Evolutionary conservation across 2,329 filamentous ascomycete genomes (phyloP), one percentile per base, ranked within the genome.

Genomic region (Aspergillus piperis): DNA sequence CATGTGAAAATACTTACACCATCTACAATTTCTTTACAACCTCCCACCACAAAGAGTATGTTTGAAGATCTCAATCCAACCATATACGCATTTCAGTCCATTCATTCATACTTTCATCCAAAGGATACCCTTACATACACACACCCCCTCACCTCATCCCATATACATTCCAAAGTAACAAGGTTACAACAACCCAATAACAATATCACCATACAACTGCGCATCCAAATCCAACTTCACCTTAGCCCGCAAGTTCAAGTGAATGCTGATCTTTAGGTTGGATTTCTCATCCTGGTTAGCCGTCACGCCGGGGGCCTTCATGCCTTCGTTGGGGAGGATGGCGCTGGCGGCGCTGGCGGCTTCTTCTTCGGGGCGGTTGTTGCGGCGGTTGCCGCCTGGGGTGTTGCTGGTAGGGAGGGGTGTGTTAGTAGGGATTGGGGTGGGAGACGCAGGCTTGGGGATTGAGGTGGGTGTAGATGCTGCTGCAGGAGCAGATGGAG

Each of bases 221-320:
- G 68, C 68, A 55, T 70, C 66, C 39, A 70, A 57, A 2, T 70
- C 68, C 42, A 70, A 60, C 41, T 62, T 63, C 11, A 70, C 68
- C 58, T 69, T 68, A 13, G 66, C 68, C 23, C 66, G 64, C 8
- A 70, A 32, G 54, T 69, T 71, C 62, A 63, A 63, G 61, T 64
- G 70, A 57, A 65, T 66, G 62, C 62, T 64, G 55, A 68, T 66
- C 59, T 66, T 65, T 44, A 68, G 44, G 30, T 59, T 62, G 32
- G 61, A 57, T 48, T 67, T 62, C 36, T 64, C 63, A 1, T 65
- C 60, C 52, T 60, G 8, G 5, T 25, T 36, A 15, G 39, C 32
- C 36, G 30, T 41, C 8, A 19, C 3, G 5, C 51, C 51, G 11
- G 51, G 51, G 17, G 25, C 6, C 7, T 39, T 38, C 51, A 54